Evolutionary conservation across 1,284 basidiomycete genomes (phyloP).

Genomic region (Ganoderma leucocontextum): DNA sequence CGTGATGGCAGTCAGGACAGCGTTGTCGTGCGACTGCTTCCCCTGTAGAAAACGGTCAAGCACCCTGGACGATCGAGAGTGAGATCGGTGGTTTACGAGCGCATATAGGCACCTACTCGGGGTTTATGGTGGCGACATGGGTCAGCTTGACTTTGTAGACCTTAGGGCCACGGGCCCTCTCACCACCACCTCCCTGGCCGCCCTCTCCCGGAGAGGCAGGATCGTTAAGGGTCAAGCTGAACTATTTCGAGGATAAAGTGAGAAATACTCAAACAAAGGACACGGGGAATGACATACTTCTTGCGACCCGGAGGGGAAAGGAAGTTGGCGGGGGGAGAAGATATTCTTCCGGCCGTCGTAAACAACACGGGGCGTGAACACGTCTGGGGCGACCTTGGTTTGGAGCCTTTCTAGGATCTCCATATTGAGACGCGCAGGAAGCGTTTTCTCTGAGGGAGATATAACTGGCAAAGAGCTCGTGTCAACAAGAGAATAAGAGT

Average conservation of each 20-base stretch:
- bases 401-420: conserved; percentile 71
- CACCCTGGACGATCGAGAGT: conserved; percentile 51
- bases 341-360: conserved; percentile 85
- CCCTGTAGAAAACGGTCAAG: conserved; percentile 71
- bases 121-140: conserved; percentile 78
- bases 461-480: conserved; percentile 53
- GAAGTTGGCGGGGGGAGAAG: conserved; percentile 64
- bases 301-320: conserved; percentile 56
- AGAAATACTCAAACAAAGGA: conserved; percentile 8
- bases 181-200: conserved; percentile 12
- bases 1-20: conserved; percentile 76
- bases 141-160: conserved; percentile 69
- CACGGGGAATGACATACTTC: conserved; percentile 49
- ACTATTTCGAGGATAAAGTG: conserved; percentile 49
- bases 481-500: conserved; percentile 6
- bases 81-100: not conserved
- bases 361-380: conserved; percentile 71
- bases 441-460: conserved; percentile 66
- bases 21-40: conserved; percentile 73
- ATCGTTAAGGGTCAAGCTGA: conserved; percentile 63
- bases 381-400: conserved; percentile 56
- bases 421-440: conserved; percentile 73
- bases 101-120: conserved; percentile 58
- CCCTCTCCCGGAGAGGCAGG: conserved; percentile 32
- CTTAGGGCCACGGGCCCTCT: conserved; percentile 50